Evolutionary conservation across 495 filamentous ascomycete species (phyloP), one percentile per base, ranked within the genome.

Genomic region (Parathielavia appendiculata): DNA sequence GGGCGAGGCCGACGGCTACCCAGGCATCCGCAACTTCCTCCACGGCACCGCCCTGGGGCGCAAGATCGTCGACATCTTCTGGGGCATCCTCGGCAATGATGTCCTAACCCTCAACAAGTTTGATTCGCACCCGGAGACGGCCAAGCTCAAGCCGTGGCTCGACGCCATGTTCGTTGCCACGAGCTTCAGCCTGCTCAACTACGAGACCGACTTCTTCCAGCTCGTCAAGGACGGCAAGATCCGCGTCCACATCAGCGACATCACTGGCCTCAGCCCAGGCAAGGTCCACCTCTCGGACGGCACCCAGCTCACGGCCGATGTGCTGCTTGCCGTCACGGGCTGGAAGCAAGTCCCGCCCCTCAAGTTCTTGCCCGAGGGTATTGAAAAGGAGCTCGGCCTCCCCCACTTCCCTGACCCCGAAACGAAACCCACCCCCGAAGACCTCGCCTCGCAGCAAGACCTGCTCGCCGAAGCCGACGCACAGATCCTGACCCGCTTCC

Each of bases 21-120:
- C 44, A 17, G 19, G 45, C 4, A 70, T 71, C n/a, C 68, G 73
- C n/a, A 56, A 46, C 39, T 81, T 88, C 60, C 72, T 90, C 34
- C 88, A 92, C 65, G 70, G 75, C 30, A 87, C 86, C 5, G 75
- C 70, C 56, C 57, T 88, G 12, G 88, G 89, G 1, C 77, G 86
- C 14, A 77, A 75, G 65, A 72, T 91, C 26, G 81, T 86, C 7
- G 77, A 87, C 62, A 61, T 62, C 2, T 90, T 91, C 70, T 91
- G 85, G 82, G 60, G 60, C 0, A 76, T 83, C 12, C 69, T 91
- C 5, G 77, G 67, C 17, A 69, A 77, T 40, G 82, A 87, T 59
- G 75, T 86, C 6, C 59, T 84, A 9, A 62, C 73, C 30, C 69
- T 81, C 4, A 85, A 83, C 56, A 71, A 71, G 5, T 83, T 80